Evolutionary conservation across 2,329 filamentous ascomycete genomes (phyloP), one percentile per base, ranked within the genome.

Genomic region (Aureobasidium leucospermi): DNA sequence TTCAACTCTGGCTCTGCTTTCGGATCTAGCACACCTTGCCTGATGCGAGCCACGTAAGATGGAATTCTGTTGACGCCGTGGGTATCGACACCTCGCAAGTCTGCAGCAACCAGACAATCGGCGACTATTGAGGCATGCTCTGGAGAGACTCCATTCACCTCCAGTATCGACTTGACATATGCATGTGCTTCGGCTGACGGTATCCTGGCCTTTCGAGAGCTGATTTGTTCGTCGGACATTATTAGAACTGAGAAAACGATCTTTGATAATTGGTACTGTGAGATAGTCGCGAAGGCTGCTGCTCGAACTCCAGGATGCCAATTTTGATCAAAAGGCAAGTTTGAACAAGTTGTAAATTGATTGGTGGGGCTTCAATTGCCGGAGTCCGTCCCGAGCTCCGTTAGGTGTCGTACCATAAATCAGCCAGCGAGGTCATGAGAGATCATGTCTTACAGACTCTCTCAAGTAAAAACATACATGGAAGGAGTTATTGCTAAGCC

Each of bases 21-120:
- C 11, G 84, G 76, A 63, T 88, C 76, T 9, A 91, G 79, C 1
- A 88, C 85, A 1, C 84, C 84, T 66, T 85, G 79, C 2, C 86
- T 82, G 63, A 91, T 80, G 15, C 88, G 85, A 56, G 82, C 79
- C 75, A 90, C 82, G 75, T 91, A 91, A 0, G 85, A 88, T 0
- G 87, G 87, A 42, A 91, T 84, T 6, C 88, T 83, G 70, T 88
- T 89, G 70, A 87, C 84, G 61, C 85, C 88, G 68, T 91, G 88
- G 0, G 86, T 89, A 68, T 91, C 88, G 23, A 91, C 85, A 41
- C 87, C 88, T 36, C 88, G 85, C 0, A 91, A 79, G 66, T 92
- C 88, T 13, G 88, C 88, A 36, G 82, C 81, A 1, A 90, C 78
- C 1, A 92, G 81, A 60, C 84, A 87, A 58, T 75, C 73, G 11